These are phyloP conservation scores for Daldinia eschscholtzii DNA, from an alignment of 2,329 filamentous ascomycete genomes.

Conservation along the genomic window DNA sequence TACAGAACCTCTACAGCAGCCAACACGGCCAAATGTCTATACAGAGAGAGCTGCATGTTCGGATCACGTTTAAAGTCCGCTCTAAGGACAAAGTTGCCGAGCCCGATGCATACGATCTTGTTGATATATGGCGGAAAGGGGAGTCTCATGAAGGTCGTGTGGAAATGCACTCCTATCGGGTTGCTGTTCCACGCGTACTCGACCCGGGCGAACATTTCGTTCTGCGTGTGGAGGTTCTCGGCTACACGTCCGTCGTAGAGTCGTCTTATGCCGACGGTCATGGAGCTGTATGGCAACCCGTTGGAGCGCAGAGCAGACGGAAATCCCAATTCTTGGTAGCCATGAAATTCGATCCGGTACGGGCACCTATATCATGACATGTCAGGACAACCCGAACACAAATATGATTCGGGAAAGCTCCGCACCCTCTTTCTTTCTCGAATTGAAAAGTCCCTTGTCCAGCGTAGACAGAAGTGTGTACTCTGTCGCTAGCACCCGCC, in stretches of 20 bases:
- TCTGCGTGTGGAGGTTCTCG: neutral
- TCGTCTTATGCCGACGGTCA: conserved; percentile 12
- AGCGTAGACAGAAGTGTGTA: conserved; percentile 18
- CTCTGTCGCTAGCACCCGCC: neutral
- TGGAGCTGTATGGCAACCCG: conserved; percentile 23
- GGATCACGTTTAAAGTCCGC: neutral
- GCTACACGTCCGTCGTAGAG: conserved; percentile 4
- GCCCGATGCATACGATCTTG: conserved; percentile 35
- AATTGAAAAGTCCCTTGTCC: conserved; percentile 2
- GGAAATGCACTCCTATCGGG: conserved; percentile 18
- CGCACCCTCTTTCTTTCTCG: conserved; percentile 26
- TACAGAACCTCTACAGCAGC: conserved; percentile 10
- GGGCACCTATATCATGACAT: neutral
- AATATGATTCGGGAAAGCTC: no score
- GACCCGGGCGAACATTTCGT: conserved; percentile 9
- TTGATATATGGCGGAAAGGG: conserved; percentile 31
- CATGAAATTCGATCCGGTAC: conserved; percentile 31
- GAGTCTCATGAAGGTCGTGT: conserved; percentile 32
- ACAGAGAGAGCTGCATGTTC: conserved; percentile 11
- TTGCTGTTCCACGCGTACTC: conserved; percentile 9
- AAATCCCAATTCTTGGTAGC: conserved; percentile 28
- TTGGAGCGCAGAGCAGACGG: conserved; percentile 17
- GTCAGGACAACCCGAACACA: conserved; percentile 7
- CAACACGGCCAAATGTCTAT: conserved; percentile 22
- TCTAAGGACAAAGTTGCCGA: conserved; percentile 26